Base-by-base conservation (phyloP, 2,329 filamentous ascomycete genomes). In the Aspergillus carbonarius region DNA sequence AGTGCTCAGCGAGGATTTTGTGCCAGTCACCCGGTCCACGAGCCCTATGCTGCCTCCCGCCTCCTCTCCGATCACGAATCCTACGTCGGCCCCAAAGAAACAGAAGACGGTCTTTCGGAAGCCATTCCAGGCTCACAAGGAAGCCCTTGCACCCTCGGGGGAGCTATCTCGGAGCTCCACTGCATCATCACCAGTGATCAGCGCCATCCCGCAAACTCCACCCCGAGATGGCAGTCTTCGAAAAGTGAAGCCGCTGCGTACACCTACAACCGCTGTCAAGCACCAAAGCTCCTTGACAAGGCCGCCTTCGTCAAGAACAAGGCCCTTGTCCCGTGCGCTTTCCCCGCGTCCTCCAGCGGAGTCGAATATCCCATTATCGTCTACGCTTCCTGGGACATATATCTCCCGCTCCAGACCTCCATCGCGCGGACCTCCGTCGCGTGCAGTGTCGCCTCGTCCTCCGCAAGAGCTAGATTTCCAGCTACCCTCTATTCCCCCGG, bases 1-100 rank as follows among this genome's bases (percentile, higher is more conserved):
- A 73, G 84, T 99, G 5, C 83, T 99, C 32, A 89, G 91, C 56
- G 87, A 95, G 60, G 85, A 87, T 73, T 98, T 96, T 73, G 88
- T 91, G 58, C 95, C 95, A 15, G 75, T 79, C 60, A 81, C 73
- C 63, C 74, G 80, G 20, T 75, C 77, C 30, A 74, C 79, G 62
- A 78, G 79, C 63, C 76, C 84, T 65, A 76, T 92, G 76, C 79
- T 78, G 65, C 61, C 71, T 50, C 87, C 79, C 58, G 82, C 80
- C 65, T 79, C 76, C 39, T 74, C 78, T 56, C 76, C 78, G 54
- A 73, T 72, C 50, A 71, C 70, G 48, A 76, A 75, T 57, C 73
- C 73, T 6, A 73, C 79, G 65, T 80, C 80, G 23, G 79, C 84
- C 1, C 81, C 85, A 25, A 88, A 82, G 64, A 82, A 83, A 69